Conservation (phyloP, 2,329 filamentous ascomycete genomes). For the Septoria linicola region DNA sequence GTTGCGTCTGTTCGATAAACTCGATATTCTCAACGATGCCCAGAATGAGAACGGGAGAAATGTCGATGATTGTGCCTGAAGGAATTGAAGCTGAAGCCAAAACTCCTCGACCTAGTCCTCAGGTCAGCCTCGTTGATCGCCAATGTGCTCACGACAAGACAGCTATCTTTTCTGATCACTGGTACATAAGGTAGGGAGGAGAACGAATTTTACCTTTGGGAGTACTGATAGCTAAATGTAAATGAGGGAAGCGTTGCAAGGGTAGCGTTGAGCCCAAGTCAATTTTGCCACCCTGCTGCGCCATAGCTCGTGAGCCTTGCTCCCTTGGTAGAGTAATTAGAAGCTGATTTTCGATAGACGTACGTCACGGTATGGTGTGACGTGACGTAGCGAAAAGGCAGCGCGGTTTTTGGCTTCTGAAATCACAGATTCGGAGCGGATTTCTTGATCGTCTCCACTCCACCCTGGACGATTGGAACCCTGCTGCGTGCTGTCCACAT, state of each 20-base stretch:
- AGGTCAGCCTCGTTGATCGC: too few relatives aligned
- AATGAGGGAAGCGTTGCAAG: constrained; percentile 43
- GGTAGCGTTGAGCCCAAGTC: constrained; percentile 13
- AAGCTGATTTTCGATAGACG: background rate
- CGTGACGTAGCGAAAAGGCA: constrained; percentile 6
- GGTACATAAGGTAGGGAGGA: background rate
- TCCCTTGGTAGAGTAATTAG: background rate
- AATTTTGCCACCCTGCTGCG: constrained; percentile 6
- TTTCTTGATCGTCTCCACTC: too few relatives aligned
- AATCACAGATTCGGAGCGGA: constrained; percentile 5
- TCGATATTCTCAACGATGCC: constrained; percentile 48
- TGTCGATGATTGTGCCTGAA: constrained; percentile 51
- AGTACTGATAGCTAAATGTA: constrained; percentile 49
- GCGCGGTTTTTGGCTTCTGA: too few relatives aligned
- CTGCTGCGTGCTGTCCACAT: too few relatives aligned
- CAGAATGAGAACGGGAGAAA: constrained; percentile 54
- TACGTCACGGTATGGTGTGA: constrained; percentile 1
- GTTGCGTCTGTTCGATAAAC: constrained; percentile 51
- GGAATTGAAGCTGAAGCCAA: constrained; percentile 51
- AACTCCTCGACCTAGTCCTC: constrained; percentile 56
- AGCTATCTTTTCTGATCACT: too few relatives aligned
- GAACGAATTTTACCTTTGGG: constrained; percentile 48
- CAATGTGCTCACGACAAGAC: too few relatives aligned
- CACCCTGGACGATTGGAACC: too few relatives aligned
- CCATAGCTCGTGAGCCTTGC: constrained; percentile 1